Percentiles rank a stretch among this genome's conserved stretches.
phyloP scores from a whole-genome alignment of 257 asterid genomes.

The Paraleonurus japonicus region DNA sequence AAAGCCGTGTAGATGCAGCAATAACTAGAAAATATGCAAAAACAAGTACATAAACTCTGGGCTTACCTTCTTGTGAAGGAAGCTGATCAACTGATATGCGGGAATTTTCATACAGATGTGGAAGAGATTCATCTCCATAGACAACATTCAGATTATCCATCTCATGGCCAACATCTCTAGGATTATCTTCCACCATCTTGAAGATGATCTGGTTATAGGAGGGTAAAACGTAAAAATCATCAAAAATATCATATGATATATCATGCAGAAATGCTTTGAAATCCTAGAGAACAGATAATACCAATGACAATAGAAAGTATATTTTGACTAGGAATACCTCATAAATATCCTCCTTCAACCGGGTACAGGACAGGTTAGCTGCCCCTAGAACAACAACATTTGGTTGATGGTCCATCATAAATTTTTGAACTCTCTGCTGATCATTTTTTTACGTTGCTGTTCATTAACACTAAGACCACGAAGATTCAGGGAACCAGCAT shows the following conservation, averaged over 20 bases:
- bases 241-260: not conserved
- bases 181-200: constrained; percentile 98
- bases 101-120: constrained; percentile 91
- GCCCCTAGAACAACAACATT: constrained; percentile 94
- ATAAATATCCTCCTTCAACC: constrained; percentile 88
- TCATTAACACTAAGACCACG: constrained; percentile 88
- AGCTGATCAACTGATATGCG: constrained; percentile 91
- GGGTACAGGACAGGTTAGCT: constrained; percentile 82
- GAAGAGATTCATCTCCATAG: constrained; percentile 94
- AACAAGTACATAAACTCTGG: constrained; percentile 35
- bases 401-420: constrained; percentile 98
- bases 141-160: constrained; percentile 89
- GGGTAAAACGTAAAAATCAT: constrained; percentile 9
- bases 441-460: constrained; percentile 91
- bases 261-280: not conserved
- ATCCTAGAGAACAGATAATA: constrained; percentile 2
- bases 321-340: constrained; percentile 59
- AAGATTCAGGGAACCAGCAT: constrained; percentile 79
- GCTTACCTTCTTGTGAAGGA: constrained; percentile 86
- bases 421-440: constrained; percentile 89
- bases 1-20: not conserved
- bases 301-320: not conserved
- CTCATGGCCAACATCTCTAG: constrained; percentile 95
- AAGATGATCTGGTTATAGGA: constrained; percentile 68
- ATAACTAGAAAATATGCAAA: constrained; percentile 12